Evolutionary conservation across 352 stramenopile species (phyloP), one percentile per base, ranked within the genome.

Genomic region (Phytopythium boreale): DNA sequence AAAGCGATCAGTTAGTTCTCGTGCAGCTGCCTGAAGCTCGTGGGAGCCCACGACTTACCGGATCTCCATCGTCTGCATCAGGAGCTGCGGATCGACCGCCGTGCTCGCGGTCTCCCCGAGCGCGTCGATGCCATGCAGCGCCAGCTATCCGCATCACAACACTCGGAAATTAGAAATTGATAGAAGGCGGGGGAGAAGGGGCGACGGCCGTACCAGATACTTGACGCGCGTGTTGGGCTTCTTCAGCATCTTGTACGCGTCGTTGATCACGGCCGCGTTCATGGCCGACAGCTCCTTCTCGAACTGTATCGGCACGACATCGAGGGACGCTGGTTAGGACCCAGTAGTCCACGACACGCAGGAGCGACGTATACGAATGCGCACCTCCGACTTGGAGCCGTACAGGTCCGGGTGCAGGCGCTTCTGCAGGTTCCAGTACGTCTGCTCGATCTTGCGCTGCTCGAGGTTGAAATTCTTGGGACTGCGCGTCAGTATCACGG

Each of bases 41-140:
- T 8, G 29, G 3, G 29, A 34, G n/a, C 7, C 14, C 64, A 20
- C 10, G 43, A 53, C 52, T 15, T 68, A 92, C 87, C 87, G 78
- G 53, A 91, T 87, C 71, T 93, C 87, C 87, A 95, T 95, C 27
- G 85, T 95, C 51, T 90, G 74, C 83, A 93, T 93, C 24, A 95
- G 63, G 9, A 93, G 64, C 46, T 86, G 67, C 26, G 84, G 80
- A 57, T 95, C 87, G 52, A 95, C 82, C 3, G 72, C 74, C 4
- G 87, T 93, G 58, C 80, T 93, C 15, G 84, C 75, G n/a, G 58
- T 86, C 69, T 95, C 87, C 14, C 80, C 74, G 14, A 95, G 68
- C 10, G 87, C 87, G 61, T 95, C 85, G 57, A 95, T 93, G 31
- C 87, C 87, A 56, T 95, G 83, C 62, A 95, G 60, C 22, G 82